These are phyloP conservation scores for Yamadazyma membranifaciens DNA, from an alignment of 1,139 yeast species.

Conservation along the genomic window DNA sequence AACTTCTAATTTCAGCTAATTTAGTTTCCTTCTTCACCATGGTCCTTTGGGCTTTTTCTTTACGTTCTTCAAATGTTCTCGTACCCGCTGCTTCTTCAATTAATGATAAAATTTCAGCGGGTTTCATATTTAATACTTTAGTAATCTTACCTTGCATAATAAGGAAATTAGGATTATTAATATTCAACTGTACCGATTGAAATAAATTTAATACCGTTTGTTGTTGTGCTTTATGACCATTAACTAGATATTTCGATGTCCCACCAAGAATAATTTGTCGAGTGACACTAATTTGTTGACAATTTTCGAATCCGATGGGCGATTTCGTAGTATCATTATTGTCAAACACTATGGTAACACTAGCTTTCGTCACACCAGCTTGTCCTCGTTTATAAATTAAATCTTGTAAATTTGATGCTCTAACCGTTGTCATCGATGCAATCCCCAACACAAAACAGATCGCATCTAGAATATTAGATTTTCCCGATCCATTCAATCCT, in stretches of 20 bases:
- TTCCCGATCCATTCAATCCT: slow-evolving; percentile 96
- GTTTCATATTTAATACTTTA: slow-evolving; percentile 94
- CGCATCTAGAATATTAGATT: slow-evolving; percentile 92
- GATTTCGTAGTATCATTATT: slow-evolving; percentile 72
- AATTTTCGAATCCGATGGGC: slow-evolving; percentile 85
- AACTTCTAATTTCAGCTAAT: slow-evolving; percentile 68
- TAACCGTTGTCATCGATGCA: slow-evolving; percentile 86
- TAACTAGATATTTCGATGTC: slow-evolving; percentile 84
- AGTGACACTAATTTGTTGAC: slow-evolving; percentile 83
- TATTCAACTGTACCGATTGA: slow-evolving; percentile 92
- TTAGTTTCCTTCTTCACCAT: slow-evolving; percentile 90
- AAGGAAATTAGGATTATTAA: slow-evolving; percentile 93
- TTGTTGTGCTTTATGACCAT: slow-evolving; percentile 96
- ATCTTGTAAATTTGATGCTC: slow-evolving; percentile 93
- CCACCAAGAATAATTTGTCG: slow-evolving; percentile 92
- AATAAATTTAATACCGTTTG: slow-evolving; percentile 87
- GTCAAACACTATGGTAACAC: slow-evolving; percentile 93
- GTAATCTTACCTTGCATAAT: slow-evolving; percentile 99
- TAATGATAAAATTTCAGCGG: slow-evolving; percentile 80
- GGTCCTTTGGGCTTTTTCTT: slow-evolving; percentile 88
- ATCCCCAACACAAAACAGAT: slow-evolving; percentile 98
- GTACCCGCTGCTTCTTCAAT: slow-evolving; percentile 99
- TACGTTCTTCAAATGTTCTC: slow-evolving; percentile 88
- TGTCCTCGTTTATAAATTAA: slow-evolving; percentile 95
- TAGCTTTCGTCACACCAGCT: slow-evolving; percentile 96